Evolutionary conservation across 140 eudicot species (phyloP), one percentile per base, ranked within the genome.

Genomic region (Ambrosia hybrid): DNA sequence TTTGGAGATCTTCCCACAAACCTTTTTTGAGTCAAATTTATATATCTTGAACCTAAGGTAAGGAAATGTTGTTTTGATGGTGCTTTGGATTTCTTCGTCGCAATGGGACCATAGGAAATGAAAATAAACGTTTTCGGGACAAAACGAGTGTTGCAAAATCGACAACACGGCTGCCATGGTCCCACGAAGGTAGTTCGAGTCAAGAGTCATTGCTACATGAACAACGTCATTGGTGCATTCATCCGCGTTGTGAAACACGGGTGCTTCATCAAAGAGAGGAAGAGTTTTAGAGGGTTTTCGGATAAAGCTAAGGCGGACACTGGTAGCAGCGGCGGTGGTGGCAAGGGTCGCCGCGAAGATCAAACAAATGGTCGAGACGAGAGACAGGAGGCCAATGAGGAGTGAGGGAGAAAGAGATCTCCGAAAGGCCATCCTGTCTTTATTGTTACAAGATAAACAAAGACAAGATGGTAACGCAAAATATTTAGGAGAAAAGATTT

Each of bases 171-270:
- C 96, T 2, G 96, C 96, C 83, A 91, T 79, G 51, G 97, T 88
- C 56, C 97, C 97, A 2, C 97, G 79, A 15, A 91, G 82, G 82
- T 91, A 91, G 78, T 88, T 91, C 6, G 89, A 79, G 66, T 91
- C 97, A 2, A 91, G 86, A 70, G 97, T 91, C 96, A 91, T 91
- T 62, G 96, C 83, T 8, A 88, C 81, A 68, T 91, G 96, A 60
- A 88, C 73, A 51, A 13, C 43, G 21, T 75, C 56, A 1, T 33
- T n/a, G 10, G 62, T 63, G 65, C 94, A 88, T 11, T 71, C 72
- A 38, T 83, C 84, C 2, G 86, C 89, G 26, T 88, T 91, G 41
- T 74, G 84, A 34, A 88, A 88, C 4, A 83, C 91, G 2, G 96
- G 96, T 21, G 96, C 97, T 78, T 91, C 96, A 1, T 86, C 91